A percentile compares a stretch with the other conserved stretches of the same genome.
Evolutionary conservation across 306 rosid species (phyloP).

Genomic region (Fragaria nilgerrensis): DNA sequence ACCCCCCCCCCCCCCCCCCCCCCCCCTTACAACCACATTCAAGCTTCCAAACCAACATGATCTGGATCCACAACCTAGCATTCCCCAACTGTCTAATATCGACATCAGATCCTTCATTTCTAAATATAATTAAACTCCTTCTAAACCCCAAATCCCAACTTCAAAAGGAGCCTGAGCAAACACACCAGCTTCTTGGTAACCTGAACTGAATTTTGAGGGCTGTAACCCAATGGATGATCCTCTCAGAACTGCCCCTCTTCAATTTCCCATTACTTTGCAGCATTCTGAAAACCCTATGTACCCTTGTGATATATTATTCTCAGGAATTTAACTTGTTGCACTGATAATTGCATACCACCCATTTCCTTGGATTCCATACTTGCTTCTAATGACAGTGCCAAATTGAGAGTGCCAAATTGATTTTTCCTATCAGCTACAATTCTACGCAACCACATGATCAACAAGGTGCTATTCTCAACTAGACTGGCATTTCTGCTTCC

Average conservation of each 20-base stretch:
- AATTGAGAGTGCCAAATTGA: not conserved
- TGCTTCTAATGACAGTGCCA: not conserved
- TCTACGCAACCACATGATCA: not conserved
- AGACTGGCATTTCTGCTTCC: not conserved
- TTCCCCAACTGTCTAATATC: not conserved
- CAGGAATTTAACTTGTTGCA: not conserved
- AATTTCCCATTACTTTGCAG: not conserved
- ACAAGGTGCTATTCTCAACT: not conserved
- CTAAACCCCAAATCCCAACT: not conserved
- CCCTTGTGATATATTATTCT: not conserved
- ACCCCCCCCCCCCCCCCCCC: not conserved
- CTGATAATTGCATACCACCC: not conserved
- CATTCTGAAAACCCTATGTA: not conserved
- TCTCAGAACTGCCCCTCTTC: not conserved
- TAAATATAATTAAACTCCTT: not conserved
- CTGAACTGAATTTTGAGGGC: not conserved
- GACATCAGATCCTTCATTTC: not conserved
- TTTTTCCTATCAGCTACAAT: not conserved
- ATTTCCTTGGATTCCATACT: not conserved
- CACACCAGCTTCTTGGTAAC: not conserved
- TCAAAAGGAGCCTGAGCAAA: not conserved
- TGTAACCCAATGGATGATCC: not conserved
- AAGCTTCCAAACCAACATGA: not conserved
- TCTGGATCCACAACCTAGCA: not conserved
- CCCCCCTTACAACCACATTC: too few relatives aligned